These are phyloP conservation scores for Candida orba DNA, from an alignment of 805 yeast genomes.

Conservation along the genomic window DNA sequence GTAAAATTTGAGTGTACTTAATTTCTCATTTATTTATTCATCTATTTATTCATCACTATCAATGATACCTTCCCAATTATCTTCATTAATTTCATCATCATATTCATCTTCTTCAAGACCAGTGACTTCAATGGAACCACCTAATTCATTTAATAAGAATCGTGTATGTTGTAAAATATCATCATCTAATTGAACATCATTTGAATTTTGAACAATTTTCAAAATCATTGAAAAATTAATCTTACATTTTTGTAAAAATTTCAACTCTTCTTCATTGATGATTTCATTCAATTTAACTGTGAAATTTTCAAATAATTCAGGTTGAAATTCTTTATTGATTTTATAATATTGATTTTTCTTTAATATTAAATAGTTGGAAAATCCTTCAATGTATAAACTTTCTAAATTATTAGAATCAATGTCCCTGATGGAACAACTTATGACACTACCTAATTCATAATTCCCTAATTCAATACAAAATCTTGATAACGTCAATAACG, in stretches of 20 bases:
- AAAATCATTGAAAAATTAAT: slow-evolving; percentile 9
- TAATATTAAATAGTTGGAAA: slow-evolving; percentile 54
- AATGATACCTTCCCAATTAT: slow-evolving; percentile 49
- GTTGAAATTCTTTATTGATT: slow-evolving; percentile 11
- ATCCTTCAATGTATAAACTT: slow-evolving; percentile 74
- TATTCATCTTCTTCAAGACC: slow-evolving; percentile 37
- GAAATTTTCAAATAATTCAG: slow-evolving; percentile 21
- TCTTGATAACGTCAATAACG: slow-evolving; percentile 64
- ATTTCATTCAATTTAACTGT: slow-evolving; percentile 4
- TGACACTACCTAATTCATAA: slow-evolving; percentile 58
- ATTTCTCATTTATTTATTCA: too few species aligned
- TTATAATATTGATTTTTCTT: slow-evolving; percentile 25
- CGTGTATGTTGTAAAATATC: slow-evolving; percentile 52
- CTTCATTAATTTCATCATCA: slow-evolving; percentile 26
- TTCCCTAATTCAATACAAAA: slow-evolving; percentile 71
- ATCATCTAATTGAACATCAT: slow-evolving; percentile 39
- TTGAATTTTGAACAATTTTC: slow-evolving; percentile 2
- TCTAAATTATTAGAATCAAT: slow-evolving; percentile 83
- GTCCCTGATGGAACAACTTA: slow-evolving; percentile 60
- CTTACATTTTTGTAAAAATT: slow-evolving; percentile 3
- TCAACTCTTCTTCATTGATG: not conserved
- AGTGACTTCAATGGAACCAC: slow-evolving; percentile 63
- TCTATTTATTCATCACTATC: slow-evolving; percentile 25
- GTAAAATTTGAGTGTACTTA: too few species aligned
- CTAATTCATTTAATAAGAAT: slow-evolving; percentile 45